Base-by-base conservation (phyloP, 2,329 filamentous ascomycete genomes). In the Talaromyces sp. region DNA sequence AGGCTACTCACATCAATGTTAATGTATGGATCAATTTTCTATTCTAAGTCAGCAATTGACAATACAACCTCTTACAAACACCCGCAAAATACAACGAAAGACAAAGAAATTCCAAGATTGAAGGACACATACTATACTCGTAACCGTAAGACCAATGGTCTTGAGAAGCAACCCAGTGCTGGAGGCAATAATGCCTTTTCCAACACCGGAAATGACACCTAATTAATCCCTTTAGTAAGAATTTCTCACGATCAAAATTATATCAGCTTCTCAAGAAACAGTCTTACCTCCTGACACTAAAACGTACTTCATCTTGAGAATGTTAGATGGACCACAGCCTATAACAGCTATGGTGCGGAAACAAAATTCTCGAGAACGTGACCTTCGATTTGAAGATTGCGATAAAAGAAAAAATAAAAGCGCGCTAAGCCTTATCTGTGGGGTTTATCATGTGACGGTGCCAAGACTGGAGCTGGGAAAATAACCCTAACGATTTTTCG, bases 131-230 rank as follows among this genome's bases (percentile, higher is more conserved):
- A 62, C 60, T 43, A 65, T 65, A 40, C 54, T 60, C 25, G 63
- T 51, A 43, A 66, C 59, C 22, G 90, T 92, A 67, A 93, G 83
- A 59, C 91, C 91, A 69, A 89, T 82, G 15, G 90, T 92, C 84
- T 95, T 93, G 71, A 94, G 86, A 69, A 94, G 82, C 70, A 92
- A 82, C 60, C 90, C 90, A 40, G 89, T 88, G 65, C 86, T 89
- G 71, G 88, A 90, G 77, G 89, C 65, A 76, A 89, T 88, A 64
- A 88, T 86, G 77, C 83, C 88, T 71, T 82, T 82, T 63, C 80
- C 80, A 61, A 82, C 78, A 67, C 80, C 80, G 65, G 73, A 74
- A 47, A 77, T 77, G 62, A 76, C 75, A 69, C 75, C 72, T 73
- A 49, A n/a, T 29, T 45, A 29, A 15, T 2, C 17, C 17, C 8